Evolutionary conservation across 768 basidiomycete genomes (phyloP), one percentile per base, ranked within the genome.

Genomic region (Clavulina sp.): DNA sequence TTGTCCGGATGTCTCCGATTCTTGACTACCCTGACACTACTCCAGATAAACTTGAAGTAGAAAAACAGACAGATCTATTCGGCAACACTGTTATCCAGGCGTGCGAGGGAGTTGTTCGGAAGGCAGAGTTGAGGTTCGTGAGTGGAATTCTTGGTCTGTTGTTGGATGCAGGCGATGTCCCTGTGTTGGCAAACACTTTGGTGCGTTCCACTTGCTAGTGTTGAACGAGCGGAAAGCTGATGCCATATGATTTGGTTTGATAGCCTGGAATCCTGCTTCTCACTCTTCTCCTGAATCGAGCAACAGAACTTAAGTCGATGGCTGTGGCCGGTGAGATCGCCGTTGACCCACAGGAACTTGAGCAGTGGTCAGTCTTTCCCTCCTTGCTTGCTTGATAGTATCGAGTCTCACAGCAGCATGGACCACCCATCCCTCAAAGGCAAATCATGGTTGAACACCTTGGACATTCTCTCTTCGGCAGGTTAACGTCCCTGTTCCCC

Each of bases 21-120:
- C 75, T 84, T 32, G 93, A 84, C 62, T 66, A 73, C 1, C 60
- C 75, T 0, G 72, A 82, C 54, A 78, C 84, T 57, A 74, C 74
- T 3, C 59, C 66, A 2, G 78, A 78, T 57, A 73, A 75, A 43
- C 67, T 69, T 40, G 84, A 87, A 32, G 74, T 82, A 13, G 91
- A 95, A 57, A 70, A 73, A n/a, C 86, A 93, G 64, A 92, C 89
- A 0, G 85, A 93, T 57, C 80, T 79, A 0, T 96, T 96, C 67
- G 69, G 93, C 46, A 74, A 76, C 47, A 81, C 81, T 51, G 80
- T 95, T 9, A 68, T 96, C 57, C 89, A 92, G 56, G 85, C 84
- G 58, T 78, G 96, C 58, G 68, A 92, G 52, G 80, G 79, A 4
- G 78, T 89, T 32, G 77, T 93, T 41, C 81, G 80, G 21, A 76